These are phyloP conservation scores for Pezicula neosporulosa DNA, from an alignment of 2,329 filamentous ascomycete genomes.

Conservation along the genomic window DNA sequence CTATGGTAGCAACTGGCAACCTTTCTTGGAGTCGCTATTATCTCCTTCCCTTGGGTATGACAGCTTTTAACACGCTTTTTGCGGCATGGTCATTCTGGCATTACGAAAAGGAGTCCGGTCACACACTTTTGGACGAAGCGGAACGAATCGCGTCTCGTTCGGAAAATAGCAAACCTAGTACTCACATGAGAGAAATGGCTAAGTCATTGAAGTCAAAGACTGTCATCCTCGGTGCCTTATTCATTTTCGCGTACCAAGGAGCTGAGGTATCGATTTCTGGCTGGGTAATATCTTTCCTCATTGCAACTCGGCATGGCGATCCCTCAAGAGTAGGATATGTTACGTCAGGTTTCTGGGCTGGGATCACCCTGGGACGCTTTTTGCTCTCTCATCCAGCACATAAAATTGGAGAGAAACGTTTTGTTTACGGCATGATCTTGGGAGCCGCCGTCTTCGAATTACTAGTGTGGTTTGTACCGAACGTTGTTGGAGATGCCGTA, in stretches of 20 bases:
- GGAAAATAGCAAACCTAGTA: conserved; percentile 30
- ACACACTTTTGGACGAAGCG: conserved; percentile 38
- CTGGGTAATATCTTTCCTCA: conserved; percentile 85
- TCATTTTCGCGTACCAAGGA: conserved; percentile 85
- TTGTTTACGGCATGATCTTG: conserved; percentile 59
- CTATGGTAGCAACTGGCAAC: conserved; percentile 58
- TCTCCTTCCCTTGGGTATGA: conserved; percentile 57
- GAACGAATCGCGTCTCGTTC: conserved; percentile 35
- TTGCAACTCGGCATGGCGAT: conserved; percentile 66
- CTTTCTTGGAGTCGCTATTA: conserved; percentile 72
- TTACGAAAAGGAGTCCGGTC: conserved; percentile 59
- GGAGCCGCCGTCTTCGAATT: conserved; percentile 67
- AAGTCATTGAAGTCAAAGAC: conserved; percentile 43
- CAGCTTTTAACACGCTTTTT: conserved; percentile 52
- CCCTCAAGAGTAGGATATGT: conserved; percentile 75
- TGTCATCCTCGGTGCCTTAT: conserved; percentile 71
- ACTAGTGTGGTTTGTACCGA: conserved; percentile 76
- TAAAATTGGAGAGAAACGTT: conserved; percentile 65
- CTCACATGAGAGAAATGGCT: conserved; percentile 30
- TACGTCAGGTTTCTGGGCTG: conserved; percentile 67
- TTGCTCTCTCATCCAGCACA: conserved; percentile 63
- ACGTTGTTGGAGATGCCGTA: conserved; percentile 67
- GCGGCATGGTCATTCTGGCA: conserved; percentile 65
- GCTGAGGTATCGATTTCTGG: conserved; percentile 81
- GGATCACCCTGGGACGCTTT: conserved; percentile 76